Base-by-base conservation (phyloP, 1,139 yeast genomes). In the Groenewaldozyma auringiensis region DNA sequence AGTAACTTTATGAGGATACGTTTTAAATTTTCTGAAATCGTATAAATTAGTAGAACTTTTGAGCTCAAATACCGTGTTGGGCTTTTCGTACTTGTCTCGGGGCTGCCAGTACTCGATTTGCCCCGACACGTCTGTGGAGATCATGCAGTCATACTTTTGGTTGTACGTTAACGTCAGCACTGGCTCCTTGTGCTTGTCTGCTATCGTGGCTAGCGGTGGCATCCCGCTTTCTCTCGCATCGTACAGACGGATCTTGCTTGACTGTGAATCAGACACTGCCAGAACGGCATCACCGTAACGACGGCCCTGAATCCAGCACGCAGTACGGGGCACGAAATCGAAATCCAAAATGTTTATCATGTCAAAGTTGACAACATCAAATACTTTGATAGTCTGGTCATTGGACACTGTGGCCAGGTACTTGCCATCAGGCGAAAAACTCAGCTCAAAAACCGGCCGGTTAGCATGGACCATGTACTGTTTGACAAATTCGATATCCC, bases 41-140 rank as follows among this genome's bases (percentile, higher is more conserved):
- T 69, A 69, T 37, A 74, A 56, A 49, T 71, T 70, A 0, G 79
- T 74, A 40, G 65, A 61, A 18, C 73, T 64, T 50, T 74, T 74
- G 53, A 61, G 56, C 36, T 64, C 61, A 56, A 71, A 72, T 9
- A 53, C 53, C 14, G 48, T 47, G 18, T 41, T 45, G 3, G 63
- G 60, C 43, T 53, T 43, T 21, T 53, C 50, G 31, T 48, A 53
- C 3, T 47, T 48, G 9, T 61, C 55, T 1, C 47, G 48, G 1
- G 61, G 65, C 25, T 46, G 50, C 78, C 79, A 74, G 48, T 70
- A 69, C 55, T 74, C 79, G 9, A 74, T 53, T 55, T 70, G 64
- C 1, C 78, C 78, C 21, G 54, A 52, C 2, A 46, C 49, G 50
- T 74, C 79, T 2, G 60, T 53, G 1, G 74, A 67, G 2, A 74